These are phyloP conservation scores for Yamadazyma membranifaciens DNA, from an alignment of 1,139 yeast genomes.

Conservation along the genomic window DNA sequence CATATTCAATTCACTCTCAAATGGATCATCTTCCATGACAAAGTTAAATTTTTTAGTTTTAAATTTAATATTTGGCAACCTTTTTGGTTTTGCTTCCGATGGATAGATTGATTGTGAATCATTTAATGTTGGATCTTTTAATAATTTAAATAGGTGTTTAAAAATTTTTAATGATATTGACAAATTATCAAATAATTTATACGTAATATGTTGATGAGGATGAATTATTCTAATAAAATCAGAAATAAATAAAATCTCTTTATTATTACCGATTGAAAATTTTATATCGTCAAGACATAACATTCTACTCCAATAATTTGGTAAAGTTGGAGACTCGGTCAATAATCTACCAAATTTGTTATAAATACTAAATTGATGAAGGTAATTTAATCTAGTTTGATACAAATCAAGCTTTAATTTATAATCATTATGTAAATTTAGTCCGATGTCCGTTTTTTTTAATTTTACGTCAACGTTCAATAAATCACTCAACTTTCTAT, in stretches of 20 bases:
- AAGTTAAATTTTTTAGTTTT: constrained; percentile 48
- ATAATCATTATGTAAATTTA: constrained; percentile 46
- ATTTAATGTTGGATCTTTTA: constrained; percentile 29
- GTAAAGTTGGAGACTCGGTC: constrained; percentile 52
- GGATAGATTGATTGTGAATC: constrained; percentile 23
- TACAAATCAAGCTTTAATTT: constrained; percentile 47
- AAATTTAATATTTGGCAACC: constrained; percentile 54
- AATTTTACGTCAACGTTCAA: constrained; percentile 16
- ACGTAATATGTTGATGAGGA: constrained; percentile 56
- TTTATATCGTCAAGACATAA: constrained; percentile 42
- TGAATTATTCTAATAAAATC: constrained; percentile 35
- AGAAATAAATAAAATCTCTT: constrained; percentile 12
- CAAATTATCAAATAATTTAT: constrained; percentile 60
- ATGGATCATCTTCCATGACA: constrained; percentile 77
- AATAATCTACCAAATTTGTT: constrained; percentile 45
- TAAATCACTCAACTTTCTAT: constrained; percentile 10
- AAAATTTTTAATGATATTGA: constrained; percentile 53
- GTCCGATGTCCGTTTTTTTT: constrained; percentile 23
- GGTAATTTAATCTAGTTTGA: constrained; percentile 19
- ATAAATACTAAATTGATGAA: constrained; percentile 19
- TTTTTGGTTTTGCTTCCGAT: constrained; percentile 39
- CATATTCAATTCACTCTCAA: constrained; percentile 74
- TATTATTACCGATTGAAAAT: constrained; percentile 19
- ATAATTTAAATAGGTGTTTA: constrained; percentile 51
- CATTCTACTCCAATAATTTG: constrained; percentile 52